phyloP scores from a whole-genome alignment of 202 grass and related monocot species.

The Hordeum pubiflorum region DNA sequence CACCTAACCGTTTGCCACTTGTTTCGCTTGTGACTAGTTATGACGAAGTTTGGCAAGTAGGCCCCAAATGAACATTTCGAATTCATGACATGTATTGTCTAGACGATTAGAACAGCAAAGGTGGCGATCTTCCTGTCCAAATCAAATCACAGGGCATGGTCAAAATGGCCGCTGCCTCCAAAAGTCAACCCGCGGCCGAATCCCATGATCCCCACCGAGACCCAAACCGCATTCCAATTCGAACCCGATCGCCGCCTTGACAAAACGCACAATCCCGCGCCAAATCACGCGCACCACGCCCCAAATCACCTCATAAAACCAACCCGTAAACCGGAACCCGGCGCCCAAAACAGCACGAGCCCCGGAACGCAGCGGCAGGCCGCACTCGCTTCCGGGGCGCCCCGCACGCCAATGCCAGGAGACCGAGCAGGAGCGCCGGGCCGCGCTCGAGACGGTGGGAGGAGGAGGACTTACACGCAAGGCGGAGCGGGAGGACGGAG shows the following conservation, averaged over 20 bases:
- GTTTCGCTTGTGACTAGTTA: background rate
- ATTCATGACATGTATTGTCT: background rate
- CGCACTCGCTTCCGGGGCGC: background rate
- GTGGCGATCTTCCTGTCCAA: slow-evolving; percentile 6
- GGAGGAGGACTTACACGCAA: background rate
- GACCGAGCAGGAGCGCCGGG: background rate
- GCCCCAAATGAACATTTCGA: background rate
- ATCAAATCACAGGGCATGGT: slow-evolving; percentile 22
- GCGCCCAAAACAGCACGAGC: background rate
- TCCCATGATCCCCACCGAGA: background rate
- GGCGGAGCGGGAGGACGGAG: slow-evolving; percentile 8
- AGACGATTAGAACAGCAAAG: slow-evolving; percentile 13
- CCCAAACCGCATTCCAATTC: background rate
- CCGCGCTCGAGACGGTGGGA: background rate
- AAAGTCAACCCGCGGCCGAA: slow-evolving; percentile 34
- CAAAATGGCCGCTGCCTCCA: background rate
- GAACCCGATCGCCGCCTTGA: background rate
- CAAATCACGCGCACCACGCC: background rate
- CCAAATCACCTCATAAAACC: background rate
- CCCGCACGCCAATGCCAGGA: slow-evolving; percentile 4
- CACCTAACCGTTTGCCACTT: background rate
- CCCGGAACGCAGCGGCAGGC: background rate
- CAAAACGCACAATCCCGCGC: background rate
- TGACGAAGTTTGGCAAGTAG: background rate
- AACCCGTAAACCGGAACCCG: background rate